Conservation (phyloP, 129 eudicot genomes). For the Lonicera japonica region DNA sequence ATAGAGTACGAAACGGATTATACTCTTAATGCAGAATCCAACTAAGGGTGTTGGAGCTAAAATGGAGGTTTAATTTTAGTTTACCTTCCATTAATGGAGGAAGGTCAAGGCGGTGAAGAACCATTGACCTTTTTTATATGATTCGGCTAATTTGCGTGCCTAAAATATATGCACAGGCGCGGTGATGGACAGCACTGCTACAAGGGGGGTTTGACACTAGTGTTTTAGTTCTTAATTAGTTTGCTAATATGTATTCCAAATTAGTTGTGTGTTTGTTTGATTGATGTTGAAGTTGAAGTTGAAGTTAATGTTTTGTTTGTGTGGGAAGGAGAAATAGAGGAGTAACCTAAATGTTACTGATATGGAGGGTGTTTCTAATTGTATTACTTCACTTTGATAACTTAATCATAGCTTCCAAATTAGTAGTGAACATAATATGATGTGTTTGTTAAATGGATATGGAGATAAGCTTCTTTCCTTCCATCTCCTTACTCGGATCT, state of each 20-base stretch:
- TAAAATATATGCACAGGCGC: slow-evolving; percentile 14
- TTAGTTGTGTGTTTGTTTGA: slow-evolving; percentile 1
- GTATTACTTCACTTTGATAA: no score
- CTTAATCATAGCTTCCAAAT: no score
- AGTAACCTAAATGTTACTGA: slow-evolving; percentile 39
- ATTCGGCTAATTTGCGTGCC: slow-evolving; percentile 15
- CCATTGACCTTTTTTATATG: slow-evolving; percentile 10
- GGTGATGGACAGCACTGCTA: slow-evolving; percentile 25
- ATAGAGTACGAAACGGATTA: slow-evolving; percentile 26
- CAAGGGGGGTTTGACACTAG: not conserved
- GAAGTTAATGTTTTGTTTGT: not conserved
- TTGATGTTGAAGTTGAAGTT: not conserved
- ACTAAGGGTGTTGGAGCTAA: slow-evolving; percentile 32
- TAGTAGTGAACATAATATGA: no score
- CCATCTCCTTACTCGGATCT: no score
- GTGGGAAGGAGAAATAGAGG: not conserved
- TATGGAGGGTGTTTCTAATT: no score
- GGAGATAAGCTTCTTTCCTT: no score
- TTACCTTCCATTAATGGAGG: slow-evolving; percentile 40
- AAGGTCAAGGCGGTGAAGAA: slow-evolving; percentile 26
- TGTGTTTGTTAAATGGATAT: no score
- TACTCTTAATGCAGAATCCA: slow-evolving; percentile 30
- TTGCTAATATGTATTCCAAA: not conserved
- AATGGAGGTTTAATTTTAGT: slow-evolving; percentile 58
- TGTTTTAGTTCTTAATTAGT: not conserved